Base-by-base conservation (phyloP, 192 early-diverging fungal species). In the Coemansia sp. region DNA sequence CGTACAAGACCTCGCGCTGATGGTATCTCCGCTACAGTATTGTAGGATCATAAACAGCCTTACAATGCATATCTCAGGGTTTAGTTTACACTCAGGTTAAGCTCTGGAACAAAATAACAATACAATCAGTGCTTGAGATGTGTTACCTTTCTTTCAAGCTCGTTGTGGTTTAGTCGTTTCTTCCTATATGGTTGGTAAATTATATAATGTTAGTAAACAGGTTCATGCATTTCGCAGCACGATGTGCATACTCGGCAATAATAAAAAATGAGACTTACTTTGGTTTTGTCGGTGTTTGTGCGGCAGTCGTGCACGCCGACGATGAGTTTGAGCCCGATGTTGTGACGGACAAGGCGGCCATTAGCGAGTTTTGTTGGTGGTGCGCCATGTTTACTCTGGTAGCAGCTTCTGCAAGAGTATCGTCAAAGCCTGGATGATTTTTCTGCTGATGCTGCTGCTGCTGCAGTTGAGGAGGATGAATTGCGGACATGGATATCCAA, bases 101-200 rank as follows among this genome's bases (percentile, higher is more conserved):
- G 14, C 9, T 2, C 0, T 26, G 23, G 23, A 53, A 53, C 6
- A 18, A 49, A 49, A 49, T 7, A 49, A 23, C 49, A 55, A 16
- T 1, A 55, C 0, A 1, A 16, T 14, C 16, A 46, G 44, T 6
- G 16, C 18, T 46, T 46, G 11, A 14, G 18, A 46, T 16, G 14
- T 39, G 64, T 69, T 77, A 79, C 84, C 73, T 80, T 81, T 43
- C 84, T 78, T 45, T 85, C 84, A 39, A 85, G 70, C 53, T 85
- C 84, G 30, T 85, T 85, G 60, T 85, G 84, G 34, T 85, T 85
- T 11, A 73, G 67, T 1, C 84, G 62, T 46, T 85, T 85, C 34
- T 78, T 81, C 24, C 84, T 85, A 78, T n/a, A 69, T 2, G 12
- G 21, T 24, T 16, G 2, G 21, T 9, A 35, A 24, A 10, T 21